Evolutionary conservation across 1,139 yeast species (phyloP).

Genomic region (Hansenula sp.): DNA sequence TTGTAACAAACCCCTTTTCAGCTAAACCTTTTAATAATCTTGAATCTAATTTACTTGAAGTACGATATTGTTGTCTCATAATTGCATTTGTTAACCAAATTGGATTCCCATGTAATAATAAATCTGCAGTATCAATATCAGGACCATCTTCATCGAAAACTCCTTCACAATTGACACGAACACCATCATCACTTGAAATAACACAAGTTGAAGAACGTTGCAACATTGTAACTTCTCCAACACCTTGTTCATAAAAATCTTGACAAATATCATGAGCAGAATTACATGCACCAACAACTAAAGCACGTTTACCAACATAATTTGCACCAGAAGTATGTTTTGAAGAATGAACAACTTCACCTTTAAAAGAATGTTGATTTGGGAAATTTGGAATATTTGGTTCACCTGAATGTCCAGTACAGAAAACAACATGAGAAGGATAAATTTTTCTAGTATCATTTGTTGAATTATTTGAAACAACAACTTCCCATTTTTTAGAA

Average conservation of each 20-base stretch:
- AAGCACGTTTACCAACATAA: conserved; percentile 34
- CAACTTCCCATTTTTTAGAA: conserved; percentile 31
- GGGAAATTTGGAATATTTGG: conserved; percentile 36
- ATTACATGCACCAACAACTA: conserved; percentile 41
- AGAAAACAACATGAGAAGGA: conserved; percentile 34
- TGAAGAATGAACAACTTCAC: conserved; percentile 36
- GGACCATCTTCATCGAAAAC: conserved; percentile 36
- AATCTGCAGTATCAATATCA: conserved; percentile 32
- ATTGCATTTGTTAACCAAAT: conserved; percentile 26
- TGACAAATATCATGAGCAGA: conserved; percentile 43
- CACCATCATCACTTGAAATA: conserved; percentile 32
- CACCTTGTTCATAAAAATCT: conserved; percentile 40
- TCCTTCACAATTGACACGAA: conserved; percentile 26
- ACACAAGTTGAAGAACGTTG: conserved; percentile 42
- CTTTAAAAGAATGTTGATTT: conserved; percentile 33
- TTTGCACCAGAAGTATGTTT: conserved; percentile 35
- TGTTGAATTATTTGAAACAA: conserved; percentile 24
- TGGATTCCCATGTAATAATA: conserved; percentile 31
- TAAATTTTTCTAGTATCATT: conserved; percentile 16
- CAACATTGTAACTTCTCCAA: conserved; percentile 34
- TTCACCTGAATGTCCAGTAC: conserved; percentile 41
- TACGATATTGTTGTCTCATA: conserved; percentile 30
- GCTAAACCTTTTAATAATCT: conserved; percentile 28
- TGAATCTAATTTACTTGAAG: conserved; percentile 28
- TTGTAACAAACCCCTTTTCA: conserved; percentile 34